Percentiles rank a stretch among this genome's conserved stretches.
Conservation (phyloP, 139 green algal genomes). For the Picochlorum sp. region DNA sequence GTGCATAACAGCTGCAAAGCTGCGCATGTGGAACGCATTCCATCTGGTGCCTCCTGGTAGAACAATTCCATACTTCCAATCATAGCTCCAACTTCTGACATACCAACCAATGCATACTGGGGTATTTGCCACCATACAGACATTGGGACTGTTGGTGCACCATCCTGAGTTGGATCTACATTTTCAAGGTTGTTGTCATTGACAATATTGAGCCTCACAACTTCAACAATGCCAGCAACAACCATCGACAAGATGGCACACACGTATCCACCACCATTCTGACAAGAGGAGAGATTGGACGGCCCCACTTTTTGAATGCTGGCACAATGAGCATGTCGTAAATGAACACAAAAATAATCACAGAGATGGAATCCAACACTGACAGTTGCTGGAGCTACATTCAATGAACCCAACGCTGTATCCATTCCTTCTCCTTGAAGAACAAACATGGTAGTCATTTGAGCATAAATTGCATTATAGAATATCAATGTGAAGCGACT, state of each 20-base stretch:
- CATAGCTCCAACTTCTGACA: conserved; percentile 30
- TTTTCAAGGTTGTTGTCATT: conserved; percentile 10
- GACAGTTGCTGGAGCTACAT: conserved; percentile 11
- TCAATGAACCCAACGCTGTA: conserved; percentile 9
- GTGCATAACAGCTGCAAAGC: conserved; percentile 30
- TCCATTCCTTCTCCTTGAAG: conserved; percentile 73
- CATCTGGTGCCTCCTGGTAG: conserved; percentile 34
- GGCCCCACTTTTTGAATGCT: conserved; percentile 2
- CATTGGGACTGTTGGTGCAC: conserved; percentile 13
- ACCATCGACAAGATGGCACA: conserved; percentile 24
- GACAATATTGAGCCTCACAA: conserved; percentile 11
- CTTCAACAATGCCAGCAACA: conserved; percentile 22
- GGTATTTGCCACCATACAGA: conserved; percentile 28
- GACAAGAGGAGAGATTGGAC: conserved; percentile 18
- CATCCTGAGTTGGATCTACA: conserved; percentile 4
- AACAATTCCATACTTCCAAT: conserved; percentile 38
- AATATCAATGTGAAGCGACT: conserved; percentile 70
- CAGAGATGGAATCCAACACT: conserved; percentile 6
- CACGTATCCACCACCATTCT: conserved; percentile 25
- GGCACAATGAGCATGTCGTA: conserved; percentile 24
- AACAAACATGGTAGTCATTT: conserved; percentile 84
- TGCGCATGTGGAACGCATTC: conserved; percentile 27
- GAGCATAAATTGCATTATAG: conserved; percentile 81
- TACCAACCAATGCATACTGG: conserved; percentile 38
- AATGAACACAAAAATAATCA: conserved; percentile 3